These are phyloP conservation scores for Fusarium austroafricanum DNA, from an alignment of 2,329 filamentous ascomycete species.

Conservation along the genomic window DNA sequence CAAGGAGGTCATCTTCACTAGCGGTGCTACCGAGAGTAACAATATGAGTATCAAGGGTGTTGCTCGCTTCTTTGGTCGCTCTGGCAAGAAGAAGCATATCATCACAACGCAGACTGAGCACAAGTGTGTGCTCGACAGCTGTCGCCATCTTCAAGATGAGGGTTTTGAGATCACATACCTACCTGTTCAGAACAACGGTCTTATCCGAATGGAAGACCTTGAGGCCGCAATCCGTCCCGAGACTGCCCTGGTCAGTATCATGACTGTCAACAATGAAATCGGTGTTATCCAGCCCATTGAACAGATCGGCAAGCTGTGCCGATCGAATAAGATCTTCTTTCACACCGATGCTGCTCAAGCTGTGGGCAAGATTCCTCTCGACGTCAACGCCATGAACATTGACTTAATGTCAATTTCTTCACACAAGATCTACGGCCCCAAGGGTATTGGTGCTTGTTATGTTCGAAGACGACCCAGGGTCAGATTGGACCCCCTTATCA, in stretches of 20 bases:
- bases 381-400: slow-evolving; percentile 98
- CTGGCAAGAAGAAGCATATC: slow-evolving; percentile 97
- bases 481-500: slow-evolving; percentile 95
- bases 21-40: slow-evolving; percentile 97
- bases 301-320: slow-evolving; percentile 92
- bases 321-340: slow-evolving; percentile 95
- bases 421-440: slow-evolving; percentile 98
- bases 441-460: slow-evolving; percentile 96
- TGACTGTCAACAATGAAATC: slow-evolving; percentile 99
- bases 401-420: slow-evolving; percentile 99
- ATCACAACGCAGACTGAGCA: slow-evolving; percentile 98
- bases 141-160: slow-evolving; percentile 94
- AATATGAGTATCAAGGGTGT: slow-evolving; percentile 99
- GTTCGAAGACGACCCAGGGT: slow-evolving; percentile 93
- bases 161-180: slow-evolving; percentile 98
- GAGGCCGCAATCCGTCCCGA: slow-evolving; percentile 91
- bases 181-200: slow-evolving; percentile 86
- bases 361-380: slow-evolving; percentile 96
- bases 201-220: slow-evolving; percentile 85
- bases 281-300: slow-evolving; percentile 97
- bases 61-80: slow-evolving; percentile 90
- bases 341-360: slow-evolving; percentile 97
- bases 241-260: slow-evolving; percentile 92
- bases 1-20: slow-evolving; percentile 99
- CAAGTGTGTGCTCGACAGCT: slow-evolving; percentile 98